These are phyloP conservation scores for Diplosphaera chodatii DNA, from an alignment of 139 green algal genomes.

Conservation along the genomic window DNA sequence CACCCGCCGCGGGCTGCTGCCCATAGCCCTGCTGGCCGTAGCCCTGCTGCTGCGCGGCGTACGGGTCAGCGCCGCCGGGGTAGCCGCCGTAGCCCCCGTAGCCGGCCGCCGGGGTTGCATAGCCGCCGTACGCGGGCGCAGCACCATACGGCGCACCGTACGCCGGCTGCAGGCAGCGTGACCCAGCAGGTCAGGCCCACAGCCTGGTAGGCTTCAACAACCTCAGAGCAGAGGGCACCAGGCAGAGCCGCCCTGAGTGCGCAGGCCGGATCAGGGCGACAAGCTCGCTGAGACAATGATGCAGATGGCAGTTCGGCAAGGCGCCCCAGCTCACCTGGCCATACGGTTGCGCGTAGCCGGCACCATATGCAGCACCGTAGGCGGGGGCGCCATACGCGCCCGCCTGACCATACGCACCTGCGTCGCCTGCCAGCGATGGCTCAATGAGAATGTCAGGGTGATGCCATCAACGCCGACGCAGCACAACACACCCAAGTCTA, in stretches of 20 bases:
- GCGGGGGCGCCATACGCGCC: constrained; percentile 7
- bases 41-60: constrained; percentile 1
- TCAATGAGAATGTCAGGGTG: too few relatives aligned
- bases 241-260: too few relatives aligned
- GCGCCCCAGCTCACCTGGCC: constrained; percentile 1
- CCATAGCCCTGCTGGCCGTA: constrained; percentile 6
- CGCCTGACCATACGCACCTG: constrained; percentile 6
- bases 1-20: constrained; percentile 3
- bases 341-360: constrained; percentile 6
- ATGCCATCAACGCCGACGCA: too few relatives aligned
- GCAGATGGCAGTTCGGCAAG: too few relatives aligned
- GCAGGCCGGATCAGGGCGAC: too few relatives aligned
- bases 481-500: too few relatives aligned
- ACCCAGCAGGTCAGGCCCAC: not conserved
- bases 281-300: too few relatives aligned
- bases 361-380: constrained; percentile 22
- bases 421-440: not conserved
- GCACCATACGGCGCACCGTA: constrained; percentile 11
- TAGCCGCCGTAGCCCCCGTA: constrained; percentile 15
- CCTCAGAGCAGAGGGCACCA: too few relatives aligned
- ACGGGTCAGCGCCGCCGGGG: not conserved
- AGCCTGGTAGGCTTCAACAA: too few relatives aligned
- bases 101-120: not conserved
- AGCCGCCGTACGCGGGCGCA: not conserved
- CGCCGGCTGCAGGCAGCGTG: not conserved